Percentiles rank a stretch among this genome's conserved stretches.
Conservation (phyloP, 495 filamentous ascomycete species). For the Aspergillus avenaceus region DNA sequence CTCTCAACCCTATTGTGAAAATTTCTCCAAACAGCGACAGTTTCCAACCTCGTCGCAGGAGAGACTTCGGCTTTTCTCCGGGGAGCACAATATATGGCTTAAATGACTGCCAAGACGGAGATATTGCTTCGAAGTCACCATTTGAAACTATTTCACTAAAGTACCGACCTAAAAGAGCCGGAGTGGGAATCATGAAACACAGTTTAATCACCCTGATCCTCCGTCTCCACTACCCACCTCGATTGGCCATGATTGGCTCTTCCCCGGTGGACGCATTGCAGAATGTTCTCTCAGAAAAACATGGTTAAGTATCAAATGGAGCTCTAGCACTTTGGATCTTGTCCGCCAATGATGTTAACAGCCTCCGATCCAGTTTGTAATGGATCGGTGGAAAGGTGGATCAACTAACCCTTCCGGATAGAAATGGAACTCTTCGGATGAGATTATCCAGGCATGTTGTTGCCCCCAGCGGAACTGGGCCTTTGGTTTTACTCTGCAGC, state of each 20-base stretch:
- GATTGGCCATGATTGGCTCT: not conserved
- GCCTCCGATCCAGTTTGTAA: not conserved
- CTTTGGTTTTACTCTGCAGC: not conserved
- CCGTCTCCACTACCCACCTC: not conserved
- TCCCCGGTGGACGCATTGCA: not conserved
- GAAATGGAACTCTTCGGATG: not conserved
- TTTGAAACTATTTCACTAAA: too few relatives aligned
- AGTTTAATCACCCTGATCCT: not conserved
- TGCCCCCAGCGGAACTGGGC: not conserved
- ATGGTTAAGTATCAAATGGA: not conserved
- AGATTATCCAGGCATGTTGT: not conserved
- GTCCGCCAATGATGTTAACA: not conserved
- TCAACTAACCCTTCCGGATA: not conserved
- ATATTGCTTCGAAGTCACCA: not conserved
- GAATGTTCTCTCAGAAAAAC: not conserved
- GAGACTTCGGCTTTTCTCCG: not conserved
- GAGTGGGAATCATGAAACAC: not conserved
- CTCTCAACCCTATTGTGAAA: not conserved
- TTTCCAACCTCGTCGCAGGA: not conserved
- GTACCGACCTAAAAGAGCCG: not conserved
- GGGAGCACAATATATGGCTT: too few relatives aligned
- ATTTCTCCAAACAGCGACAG: too few relatives aligned
- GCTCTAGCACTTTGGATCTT: not conserved
- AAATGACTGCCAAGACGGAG: not conserved
- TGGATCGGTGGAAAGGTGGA: not conserved